Base-by-base conservation (phyloP, 140 eudicot species). In the Oenanthe javanica region DNA sequence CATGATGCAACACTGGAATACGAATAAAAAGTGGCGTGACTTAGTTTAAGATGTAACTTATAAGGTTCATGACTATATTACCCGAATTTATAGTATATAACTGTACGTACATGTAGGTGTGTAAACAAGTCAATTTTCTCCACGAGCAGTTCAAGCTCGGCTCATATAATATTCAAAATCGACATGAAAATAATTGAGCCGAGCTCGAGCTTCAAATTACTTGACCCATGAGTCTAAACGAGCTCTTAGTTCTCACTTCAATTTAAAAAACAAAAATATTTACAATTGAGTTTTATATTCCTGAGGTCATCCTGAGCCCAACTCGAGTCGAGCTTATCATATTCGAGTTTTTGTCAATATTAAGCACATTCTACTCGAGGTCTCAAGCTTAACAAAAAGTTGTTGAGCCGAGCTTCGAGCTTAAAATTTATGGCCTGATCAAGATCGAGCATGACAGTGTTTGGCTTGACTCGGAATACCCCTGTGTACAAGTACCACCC, bases 261-360 rank as follows among this genome's bases (percentile, higher is more conserved):
- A n/a, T n/a, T 6, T 8, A 0, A n/a, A 9, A n/a, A 0, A 1
- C n/a, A 61, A 0, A n/a, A 1, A 50, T 59, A 21, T 6, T 19
- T 23, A 21, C 2, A 5, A 59, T 59, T 0, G 31, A 31, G 5
- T 51, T 18, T 59, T 18, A 19, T 2, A 57, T 7, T 31, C 31
- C 31, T 31, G 31, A 2, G 21, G 21, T 21, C 21, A 21, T 21
- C 31, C 31, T 31, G 31, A 31, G 31, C 31, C 31, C 31, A 31
- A 31, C 31, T 31, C n/a, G 27, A 21, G 64, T 55, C 25, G 1
- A 55, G 5, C 9, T 19, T 55, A 16, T 18, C 10, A 6, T 57
- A 57, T 57, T 21, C 27, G 8, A 57, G 8, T 10, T 57, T 57
- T 57, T 57, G 11, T 1, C 27, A 57, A 55, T 21, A 57, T 57